phyloP scores from a whole-genome alignment of 1,284 basidiomycete species.

The Trichosporon sp. region DNA sequence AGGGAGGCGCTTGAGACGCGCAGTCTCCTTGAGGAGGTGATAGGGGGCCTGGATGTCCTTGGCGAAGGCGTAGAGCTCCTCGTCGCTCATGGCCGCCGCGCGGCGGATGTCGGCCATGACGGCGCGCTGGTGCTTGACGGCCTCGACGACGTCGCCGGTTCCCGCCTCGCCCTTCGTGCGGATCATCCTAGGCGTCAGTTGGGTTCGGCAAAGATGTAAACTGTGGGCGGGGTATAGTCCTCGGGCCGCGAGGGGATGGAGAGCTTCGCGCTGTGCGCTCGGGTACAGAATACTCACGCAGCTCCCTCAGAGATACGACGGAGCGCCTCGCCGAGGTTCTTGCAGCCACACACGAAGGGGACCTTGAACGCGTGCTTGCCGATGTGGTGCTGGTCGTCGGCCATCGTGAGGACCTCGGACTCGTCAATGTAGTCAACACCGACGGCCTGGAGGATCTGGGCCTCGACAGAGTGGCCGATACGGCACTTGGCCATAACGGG shows the following conservation, averaged over 20 bases:
- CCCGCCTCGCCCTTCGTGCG: slow-evolving; percentile 97
- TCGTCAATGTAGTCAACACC: slow-evolving; percentile 99
- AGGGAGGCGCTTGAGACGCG: slow-evolving; percentile 86
- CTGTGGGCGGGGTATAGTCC: too few relatives aligned
- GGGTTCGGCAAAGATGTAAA: background rate
- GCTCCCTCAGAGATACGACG: slow-evolving; percentile 96
- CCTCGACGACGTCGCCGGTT: slow-evolving; percentile 97
- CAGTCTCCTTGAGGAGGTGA: slow-evolving; percentile 95
- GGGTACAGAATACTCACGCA: slow-evolving; percentile 60
- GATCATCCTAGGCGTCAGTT: slow-evolving; percentile 63
- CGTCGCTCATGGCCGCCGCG: slow-evolving; percentile 61
- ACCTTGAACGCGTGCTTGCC: slow-evolving; percentile 91
- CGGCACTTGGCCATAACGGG: slow-evolving; percentile 66
- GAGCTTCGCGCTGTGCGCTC: background rate
- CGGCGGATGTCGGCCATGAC: slow-evolving; percentile 83
- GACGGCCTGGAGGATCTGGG: slow-evolving; percentile 91
- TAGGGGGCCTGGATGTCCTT: slow-evolving; percentile 94
- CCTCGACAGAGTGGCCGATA: slow-evolving; percentile 97
- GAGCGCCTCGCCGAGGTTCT: slow-evolving; percentile 77
- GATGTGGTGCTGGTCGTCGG: slow-evolving; percentile 77
- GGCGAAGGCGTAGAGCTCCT: slow-evolving; percentile 92
- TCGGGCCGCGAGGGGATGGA: too few relatives aligned
- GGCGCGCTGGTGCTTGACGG: slow-evolving; percentile 86
- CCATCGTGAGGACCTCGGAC: slow-evolving; percentile 94
- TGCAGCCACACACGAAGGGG: slow-evolving; percentile 65